These are phyloP conservation scores for Lactarius sp. DNA, from an alignment of 768 basidiomycete species.

Conservation along the genomic window DNA sequence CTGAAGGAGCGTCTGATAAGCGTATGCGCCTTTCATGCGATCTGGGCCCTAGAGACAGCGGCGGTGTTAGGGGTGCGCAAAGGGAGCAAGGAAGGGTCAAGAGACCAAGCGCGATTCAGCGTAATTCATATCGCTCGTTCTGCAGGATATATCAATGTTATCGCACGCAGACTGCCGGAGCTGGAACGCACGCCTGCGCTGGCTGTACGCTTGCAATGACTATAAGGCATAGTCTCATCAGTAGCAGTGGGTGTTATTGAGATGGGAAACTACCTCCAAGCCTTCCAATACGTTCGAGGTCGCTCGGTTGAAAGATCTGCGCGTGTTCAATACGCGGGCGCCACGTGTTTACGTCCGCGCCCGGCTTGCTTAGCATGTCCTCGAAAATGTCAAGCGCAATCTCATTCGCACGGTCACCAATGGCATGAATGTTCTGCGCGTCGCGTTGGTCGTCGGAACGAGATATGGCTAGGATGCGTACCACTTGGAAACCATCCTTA, in stretches of 20 bases:
- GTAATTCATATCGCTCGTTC: constrained; percentile 89
- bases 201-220: constrained; percentile 92
- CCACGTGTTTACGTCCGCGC: constrained; percentile 39
- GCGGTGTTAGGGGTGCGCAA: neutral
- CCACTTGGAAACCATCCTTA: constrained; percentile 78
- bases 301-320: constrained; percentile 72
- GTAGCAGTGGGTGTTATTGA: neutral
- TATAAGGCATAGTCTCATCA: constrained; percentile 31
- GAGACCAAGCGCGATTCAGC: constrained; percentile 74
- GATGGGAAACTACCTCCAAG: constrained; percentile 57
- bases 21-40: constrained; percentile 84
- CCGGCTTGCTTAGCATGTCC: constrained; percentile 35
- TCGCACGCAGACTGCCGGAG: constrained; percentile 7
- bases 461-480: constrained; percentile 35
- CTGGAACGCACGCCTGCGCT: constrained; percentile 69
- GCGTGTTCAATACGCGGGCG: constrained; percentile 90
- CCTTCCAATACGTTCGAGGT: constrained; percentile 61
- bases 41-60: constrained; percentile 56
- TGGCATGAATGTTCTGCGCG: constrained; percentile 77
- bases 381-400: constrained; percentile 83
- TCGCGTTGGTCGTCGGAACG: neutral
- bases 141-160: constrained; percentile 28
- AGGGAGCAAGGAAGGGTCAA: neutral
- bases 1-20: constrained; percentile 75
- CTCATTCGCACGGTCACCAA: constrained; percentile 85